A percentile compares a stretch with the other conserved stretches of the same genome.
phyloP scores from a whole-genome alignment of 331 rosid genomes.

The Telfairia occidentalis region DNA sequence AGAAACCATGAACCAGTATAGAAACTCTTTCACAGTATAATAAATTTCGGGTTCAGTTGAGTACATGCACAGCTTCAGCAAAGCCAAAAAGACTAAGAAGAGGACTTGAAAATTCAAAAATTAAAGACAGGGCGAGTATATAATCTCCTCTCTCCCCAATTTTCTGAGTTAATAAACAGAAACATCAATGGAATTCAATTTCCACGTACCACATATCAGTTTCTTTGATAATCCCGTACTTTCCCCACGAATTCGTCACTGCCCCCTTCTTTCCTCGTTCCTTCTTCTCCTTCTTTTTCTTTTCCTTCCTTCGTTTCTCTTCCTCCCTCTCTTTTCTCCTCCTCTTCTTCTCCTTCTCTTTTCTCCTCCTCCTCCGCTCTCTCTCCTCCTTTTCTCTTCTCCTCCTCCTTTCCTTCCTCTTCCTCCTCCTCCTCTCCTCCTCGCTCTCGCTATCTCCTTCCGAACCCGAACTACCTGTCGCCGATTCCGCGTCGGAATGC shows the following conservation, averaged over 20 bases:
- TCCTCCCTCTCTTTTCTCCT: constrained; percentile 22
- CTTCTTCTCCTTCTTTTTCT: constrained; percentile 42
- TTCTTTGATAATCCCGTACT: constrained; percentile 74
- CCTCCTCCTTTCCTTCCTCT: constrained; percentile 21
- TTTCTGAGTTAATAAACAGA: constrained; percentile 19
- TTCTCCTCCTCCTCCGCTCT: constrained; percentile 21
- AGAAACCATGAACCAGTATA: not conserved
- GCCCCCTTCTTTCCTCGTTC: constrained; percentile 79
- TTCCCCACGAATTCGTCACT: constrained; percentile 82
- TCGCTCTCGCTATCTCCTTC: constrained; percentile 24
- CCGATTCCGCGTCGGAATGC: constrained; percentile 27
- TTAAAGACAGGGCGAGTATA: not conserved
- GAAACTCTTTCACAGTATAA: not conserved
- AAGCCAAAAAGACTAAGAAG: not conserved
- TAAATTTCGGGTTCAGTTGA: not conserved
- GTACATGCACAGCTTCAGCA: not conserved
- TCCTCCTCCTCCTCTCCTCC: constrained; percentile 29
- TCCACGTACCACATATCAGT: constrained; percentile 86
- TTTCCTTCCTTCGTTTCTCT: constrained; percentile 27
- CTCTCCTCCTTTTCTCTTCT: constrained; percentile 18
- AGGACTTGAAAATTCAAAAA: not conserved
- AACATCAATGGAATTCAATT: not conserved
- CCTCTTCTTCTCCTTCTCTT: constrained; percentile 22
- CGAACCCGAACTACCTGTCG: constrained; percentile 16
- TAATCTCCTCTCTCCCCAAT: not conserved